Conservation (phyloP, 805 yeast genomes). For the Cyberlindnera samutprakarnensis region DNA sequence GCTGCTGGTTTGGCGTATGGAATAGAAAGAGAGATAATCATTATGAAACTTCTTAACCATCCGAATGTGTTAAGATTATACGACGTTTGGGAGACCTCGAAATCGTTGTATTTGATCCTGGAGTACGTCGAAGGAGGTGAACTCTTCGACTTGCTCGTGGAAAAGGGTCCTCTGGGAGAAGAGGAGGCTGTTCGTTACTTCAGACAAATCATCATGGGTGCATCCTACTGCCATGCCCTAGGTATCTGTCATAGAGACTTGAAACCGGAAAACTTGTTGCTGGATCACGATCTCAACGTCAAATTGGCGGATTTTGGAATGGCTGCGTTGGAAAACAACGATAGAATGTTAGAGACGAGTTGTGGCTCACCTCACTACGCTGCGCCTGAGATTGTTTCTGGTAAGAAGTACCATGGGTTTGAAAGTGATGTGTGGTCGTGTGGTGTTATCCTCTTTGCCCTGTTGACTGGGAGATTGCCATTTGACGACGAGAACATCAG, state of each 20-base stretch:
- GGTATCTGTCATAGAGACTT: slow-evolving; percentile 79
- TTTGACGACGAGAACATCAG: slow-evolving; percentile 79
- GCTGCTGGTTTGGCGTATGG: slow-evolving; percentile 83
- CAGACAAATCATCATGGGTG: slow-evolving; percentile 71
- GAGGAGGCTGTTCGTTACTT: slow-evolving; percentile 70
- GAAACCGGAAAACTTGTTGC: slow-evolving; percentile 70
- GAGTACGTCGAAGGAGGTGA: slow-evolving; percentile 91
- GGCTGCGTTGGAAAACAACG: slow-evolving; percentile 78
- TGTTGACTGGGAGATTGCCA: slow-evolving; percentile 74
- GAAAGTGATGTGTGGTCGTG: slow-evolving; percentile 88
- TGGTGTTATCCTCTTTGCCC: slow-evolving; percentile 74
- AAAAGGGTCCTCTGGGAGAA: slow-evolving; percentile 63
- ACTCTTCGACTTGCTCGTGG: slow-evolving; percentile 63
- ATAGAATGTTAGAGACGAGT: slow-evolving; percentile 64
- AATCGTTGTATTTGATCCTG: slow-evolving; percentile 71
- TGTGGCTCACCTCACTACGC: slow-evolving; percentile 90
- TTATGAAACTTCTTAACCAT: slow-evolving; percentile 92
- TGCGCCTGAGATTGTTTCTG: slow-evolving; percentile 79
- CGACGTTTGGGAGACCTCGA: slow-evolving; percentile 97
- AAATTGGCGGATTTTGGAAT: slow-evolving; percentile 84
- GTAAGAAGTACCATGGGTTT: slow-evolving; percentile 72
- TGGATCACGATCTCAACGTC: slow-evolving; percentile 60
- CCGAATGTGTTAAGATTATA: slow-evolving; percentile 89
- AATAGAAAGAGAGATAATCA: slow-evolving; percentile 93
- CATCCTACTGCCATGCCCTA: slow-evolving; percentile 72